Evolutionary conservation across 805 yeast genomes (phyloP).

Genomic region (Saccharomyces kudriavzevii): DNA sequence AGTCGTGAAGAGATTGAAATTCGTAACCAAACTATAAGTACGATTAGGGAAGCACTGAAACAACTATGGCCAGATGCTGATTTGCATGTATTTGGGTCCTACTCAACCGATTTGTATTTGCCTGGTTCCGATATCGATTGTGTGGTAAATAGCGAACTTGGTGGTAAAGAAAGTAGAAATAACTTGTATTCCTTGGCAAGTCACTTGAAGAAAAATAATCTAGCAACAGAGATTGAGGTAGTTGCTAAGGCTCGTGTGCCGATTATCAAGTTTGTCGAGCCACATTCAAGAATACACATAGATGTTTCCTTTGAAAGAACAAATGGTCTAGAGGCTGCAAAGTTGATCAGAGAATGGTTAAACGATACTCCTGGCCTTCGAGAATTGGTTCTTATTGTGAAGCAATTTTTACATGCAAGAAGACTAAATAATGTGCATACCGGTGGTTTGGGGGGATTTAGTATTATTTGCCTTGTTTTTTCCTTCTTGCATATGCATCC

Average conservation of each 20-base stretch:
- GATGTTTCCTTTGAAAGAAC: conserved; percentile 85
- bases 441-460: conserved; percentile 93
- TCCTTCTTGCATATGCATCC: conserved; percentile 78
- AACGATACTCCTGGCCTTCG: conserved; percentile 66
- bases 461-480: conserved; percentile 80
- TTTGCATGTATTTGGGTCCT: conserved; percentile 85
- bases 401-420: conserved; percentile 76
- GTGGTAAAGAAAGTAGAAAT: conserved; percentile 53
- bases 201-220: conserved; percentile 47
- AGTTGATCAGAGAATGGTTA: conserved; percentile 68
- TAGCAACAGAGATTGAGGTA: conserved; percentile 72
- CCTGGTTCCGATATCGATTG: conserved; percentile 96
- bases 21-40: conserved; percentile 57
- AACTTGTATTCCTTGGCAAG: conserved; percentile 66
- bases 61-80: conserved; percentile 71
- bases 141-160: conserved; percentile 63
- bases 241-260: conserved; percentile 90
- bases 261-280: conserved; percentile 82
- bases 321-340: conserved; percentile 79
- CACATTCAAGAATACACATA: conserved; percentile 58
- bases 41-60: conserved; percentile 45
- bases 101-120: conserved; percentile 83
- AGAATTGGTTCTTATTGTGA: conserved; percentile 72
- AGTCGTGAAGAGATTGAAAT: conserved; percentile 59
- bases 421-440: conserved; percentile 76